These are phyloP conservation scores for Eucalyptus polyanthemos DNA, from an alignment of 345 rosid species.

Conservation along the genomic window DNA sequence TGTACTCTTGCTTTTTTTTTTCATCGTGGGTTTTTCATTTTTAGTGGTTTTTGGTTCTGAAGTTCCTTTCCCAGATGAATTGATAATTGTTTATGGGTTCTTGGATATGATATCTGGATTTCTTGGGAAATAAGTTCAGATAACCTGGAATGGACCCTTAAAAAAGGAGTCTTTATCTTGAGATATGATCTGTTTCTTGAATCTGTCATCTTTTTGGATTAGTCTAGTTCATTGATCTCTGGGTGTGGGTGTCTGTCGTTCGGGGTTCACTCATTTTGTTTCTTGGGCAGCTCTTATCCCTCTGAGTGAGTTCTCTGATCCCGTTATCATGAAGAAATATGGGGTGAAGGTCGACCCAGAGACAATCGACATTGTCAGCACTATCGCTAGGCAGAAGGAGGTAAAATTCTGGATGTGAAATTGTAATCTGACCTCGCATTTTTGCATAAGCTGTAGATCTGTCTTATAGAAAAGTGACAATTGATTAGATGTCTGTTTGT, in stretches of 20 bases:
- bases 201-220: not conserved
- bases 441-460: not conserved
- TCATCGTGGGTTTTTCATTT: not conserved
- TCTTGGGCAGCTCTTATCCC: conserved; percentile 60
- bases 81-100: not conserved
- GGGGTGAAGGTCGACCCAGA: conserved; percentile 59
- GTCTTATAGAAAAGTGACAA: not conserved
- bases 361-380: conserved; percentile 54
- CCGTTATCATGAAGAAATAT: conserved; percentile 55
- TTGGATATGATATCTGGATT: not conserved
- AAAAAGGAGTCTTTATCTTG: not conserved
- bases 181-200: not conserved
- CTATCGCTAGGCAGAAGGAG: conserved; percentile 40
- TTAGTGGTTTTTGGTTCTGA: not conserved
- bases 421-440: not conserved
- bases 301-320: conserved; percentile 43
- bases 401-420: not conserved
- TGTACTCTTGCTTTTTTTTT: not conserved
- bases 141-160: not conserved
- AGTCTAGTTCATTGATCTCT: not conserved
- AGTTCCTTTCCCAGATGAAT: not conserved
- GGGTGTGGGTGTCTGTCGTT: not conserved
- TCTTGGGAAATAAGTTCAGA: not conserved
- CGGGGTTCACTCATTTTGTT: not conserved
- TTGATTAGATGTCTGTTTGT: not conserved